These are phyloP conservation scores for Scleroderma bovista DNA, from an alignment of 768 basidiomycete genomes.

Conservation along the genomic window DNA sequence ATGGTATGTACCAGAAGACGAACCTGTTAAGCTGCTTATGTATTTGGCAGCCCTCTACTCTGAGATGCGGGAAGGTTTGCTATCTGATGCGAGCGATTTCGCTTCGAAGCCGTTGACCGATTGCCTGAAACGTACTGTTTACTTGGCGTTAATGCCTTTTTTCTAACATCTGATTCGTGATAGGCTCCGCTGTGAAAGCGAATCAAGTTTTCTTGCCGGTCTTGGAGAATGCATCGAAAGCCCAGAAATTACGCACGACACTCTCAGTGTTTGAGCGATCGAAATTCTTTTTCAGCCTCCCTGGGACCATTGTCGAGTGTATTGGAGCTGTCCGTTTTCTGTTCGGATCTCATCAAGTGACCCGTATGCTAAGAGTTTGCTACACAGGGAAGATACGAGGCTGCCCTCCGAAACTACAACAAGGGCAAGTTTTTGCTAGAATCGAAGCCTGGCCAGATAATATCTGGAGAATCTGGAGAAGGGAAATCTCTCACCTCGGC, in stretches of 20 bases:
- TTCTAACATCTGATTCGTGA: conserved; percentile 4
- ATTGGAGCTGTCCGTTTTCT: conserved; percentile 70
- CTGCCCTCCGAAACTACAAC: conserved; percentile 92
- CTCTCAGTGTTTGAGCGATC: conserved; percentile 94
- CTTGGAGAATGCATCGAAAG: conserved; percentile 91
- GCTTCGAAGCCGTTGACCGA: conserved; percentile 79
- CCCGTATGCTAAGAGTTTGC: background rate
- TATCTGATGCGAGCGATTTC: conserved; percentile 72
- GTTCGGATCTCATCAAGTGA: background rate
- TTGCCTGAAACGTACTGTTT: conserved; percentile 67
- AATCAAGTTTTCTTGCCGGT: conserved; percentile 96
- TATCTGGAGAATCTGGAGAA: conserved; percentile 65
- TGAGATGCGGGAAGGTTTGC: conserved; percentile 89
- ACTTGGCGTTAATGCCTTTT: conserved; percentile 11
- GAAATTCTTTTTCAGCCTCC: conserved; percentile 99
- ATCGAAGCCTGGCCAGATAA: conserved; percentile 79
- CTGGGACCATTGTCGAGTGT: conserved; percentile 80
- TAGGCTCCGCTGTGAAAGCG: conserved; percentile 89
- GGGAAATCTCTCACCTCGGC: conserved; percentile 41
- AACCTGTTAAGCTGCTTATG: conserved; percentile 1
- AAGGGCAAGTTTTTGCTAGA: conserved; percentile 91
- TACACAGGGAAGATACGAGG: conserved; percentile 85
- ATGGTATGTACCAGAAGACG: conserved; percentile 48
- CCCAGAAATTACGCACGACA: conserved; percentile 86
- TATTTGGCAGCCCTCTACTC: conserved; percentile 63